Percentiles rank a stretch among this genome's conserved stretches.
phyloP scores from a whole-genome alignment of 768 basidiomycete genomes.

The Termitomyces heimii region DNA sequence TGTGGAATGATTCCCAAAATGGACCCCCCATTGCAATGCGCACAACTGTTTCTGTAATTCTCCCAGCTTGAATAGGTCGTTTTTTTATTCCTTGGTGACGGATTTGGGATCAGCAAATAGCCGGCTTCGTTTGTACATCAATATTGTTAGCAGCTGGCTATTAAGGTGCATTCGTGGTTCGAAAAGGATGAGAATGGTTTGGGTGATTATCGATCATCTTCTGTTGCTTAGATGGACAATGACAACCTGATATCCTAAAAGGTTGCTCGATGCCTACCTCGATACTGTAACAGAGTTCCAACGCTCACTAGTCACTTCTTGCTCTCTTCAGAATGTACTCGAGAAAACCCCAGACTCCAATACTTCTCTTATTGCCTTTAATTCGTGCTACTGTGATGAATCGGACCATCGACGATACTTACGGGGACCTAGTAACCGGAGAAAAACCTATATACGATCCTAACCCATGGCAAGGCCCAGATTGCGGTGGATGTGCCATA shows the following conservation, averaged over 20 bases:
- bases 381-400: not conserved
- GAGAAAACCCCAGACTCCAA: not conserved
- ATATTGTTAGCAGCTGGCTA: not conserved
- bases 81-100: not conserved
- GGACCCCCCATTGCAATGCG: not conserved
- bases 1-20: not conserved
- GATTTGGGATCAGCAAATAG: not conserved
- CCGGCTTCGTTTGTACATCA: not conserved
- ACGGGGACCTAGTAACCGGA: constrained; percentile 15
- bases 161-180: not conserved
- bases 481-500: constrained; percentile 11
- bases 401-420: constrained; percentile 20
- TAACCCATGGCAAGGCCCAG: constrained; percentile 13
- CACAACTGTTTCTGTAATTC: not conserved
- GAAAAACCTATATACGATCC: constrained; percentile 13
- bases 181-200: not conserved
- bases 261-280: not conserved
- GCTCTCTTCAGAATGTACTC: not conserved
- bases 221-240: not conserved
- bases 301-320: not conserved
- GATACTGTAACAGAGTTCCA: not conserved
- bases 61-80: not conserved
- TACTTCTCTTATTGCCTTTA: not conserved
- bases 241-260: not conserved
- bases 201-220: not conserved